phyloP scores from a whole-genome alignment of 352 stramenopile genomes.

The Pythium insidiosum region DNA sequence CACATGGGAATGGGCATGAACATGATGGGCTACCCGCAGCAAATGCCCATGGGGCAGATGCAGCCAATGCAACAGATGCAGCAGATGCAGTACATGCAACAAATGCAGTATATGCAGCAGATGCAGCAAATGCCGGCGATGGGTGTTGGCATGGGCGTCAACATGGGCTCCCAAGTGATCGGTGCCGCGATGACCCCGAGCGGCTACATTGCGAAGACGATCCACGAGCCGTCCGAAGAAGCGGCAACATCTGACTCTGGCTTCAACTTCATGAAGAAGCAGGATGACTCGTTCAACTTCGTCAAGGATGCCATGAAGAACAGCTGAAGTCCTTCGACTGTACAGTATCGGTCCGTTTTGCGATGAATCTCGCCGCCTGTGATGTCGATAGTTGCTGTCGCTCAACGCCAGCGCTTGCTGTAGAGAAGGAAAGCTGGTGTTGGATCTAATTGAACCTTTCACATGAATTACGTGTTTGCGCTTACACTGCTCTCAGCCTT shows the following conservation, averaged over 20 bases:
- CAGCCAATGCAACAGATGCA: constrained; percentile 72
- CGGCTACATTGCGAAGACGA: constrained; percentile 85
- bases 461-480: no score
- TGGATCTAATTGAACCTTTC: no score
- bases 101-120: constrained; percentile 30
- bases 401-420: not conserved
- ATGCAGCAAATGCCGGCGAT: constrained; percentile 11
- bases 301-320: constrained; percentile 87
- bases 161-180: constrained; percentile 65
- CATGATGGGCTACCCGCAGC: constrained; percentile 49
- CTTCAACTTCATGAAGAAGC: constrained; percentile 85
- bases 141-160: constrained; percentile 11
- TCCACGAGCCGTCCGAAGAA: constrained; percentile 74
- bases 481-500: no score
- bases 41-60: constrained; percentile 53
- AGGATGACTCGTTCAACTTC: constrained; percentile 87
- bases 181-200: constrained; percentile 77
- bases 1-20: constrained; percentile 55
- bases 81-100: constrained; percentile 69
- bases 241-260: constrained; percentile 47
- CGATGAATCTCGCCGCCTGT: constrained; percentile 1
- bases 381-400: constrained; percentile 14
- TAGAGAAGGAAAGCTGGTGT: no score
- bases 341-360: constrained; percentile 42
- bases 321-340: constrained; percentile 35